phyloP scores from a whole-genome alignment of 805 yeast genomes.

The Sungouiella thailandica region DNA sequence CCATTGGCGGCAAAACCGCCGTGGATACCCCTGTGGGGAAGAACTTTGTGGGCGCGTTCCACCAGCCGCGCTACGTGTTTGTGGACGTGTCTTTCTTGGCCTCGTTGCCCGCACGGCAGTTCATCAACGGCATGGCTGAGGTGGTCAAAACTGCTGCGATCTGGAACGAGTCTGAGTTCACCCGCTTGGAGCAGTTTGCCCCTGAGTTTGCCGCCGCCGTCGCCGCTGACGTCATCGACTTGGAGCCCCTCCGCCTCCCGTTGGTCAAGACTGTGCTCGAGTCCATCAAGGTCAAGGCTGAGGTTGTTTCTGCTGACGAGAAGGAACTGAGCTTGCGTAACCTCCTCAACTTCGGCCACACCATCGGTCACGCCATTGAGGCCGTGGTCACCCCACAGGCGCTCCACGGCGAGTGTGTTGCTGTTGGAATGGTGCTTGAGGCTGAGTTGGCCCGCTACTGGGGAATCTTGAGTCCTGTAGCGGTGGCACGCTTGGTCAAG shows the following conservation, averaged over 20 bases:
- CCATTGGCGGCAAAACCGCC: conserved; percentile 98
- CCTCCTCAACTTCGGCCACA: conserved; percentile 89
- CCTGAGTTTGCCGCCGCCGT: conserved; percentile 66
- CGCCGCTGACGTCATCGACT: conserved; percentile 39
- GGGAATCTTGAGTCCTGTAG: conserved; percentile 86
- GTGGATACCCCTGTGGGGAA: conserved; percentile 95
- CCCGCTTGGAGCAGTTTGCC: conserved; percentile 76
- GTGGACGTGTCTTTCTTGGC: conserved; percentile 84
- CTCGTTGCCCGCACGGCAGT: conserved; percentile 88
- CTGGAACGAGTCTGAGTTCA: conserved; percentile 88
- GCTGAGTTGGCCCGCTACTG: conserved; percentile 92
- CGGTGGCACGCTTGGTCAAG: conserved; percentile 83
- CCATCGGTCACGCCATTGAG: conserved; percentile 97
- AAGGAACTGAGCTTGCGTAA: conserved; percentile 93
- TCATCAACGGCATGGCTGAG: conserved; percentile 97
- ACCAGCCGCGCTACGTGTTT: conserved; percentile 89
- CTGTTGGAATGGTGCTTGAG: conserved; percentile 92
- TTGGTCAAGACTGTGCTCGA: conserved; percentile 76
- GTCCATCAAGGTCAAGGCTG: conserved; percentile 86
- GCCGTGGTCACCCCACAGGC: conserved; percentile 97
- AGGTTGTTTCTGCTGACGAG: conserved; percentile 90
- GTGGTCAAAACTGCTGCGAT: conserved; percentile 97
- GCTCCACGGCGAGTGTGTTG: conserved; percentile 97
- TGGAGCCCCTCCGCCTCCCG: conserved; percentile 65
- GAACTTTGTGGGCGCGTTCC: conserved; percentile 93